These are phyloP conservation scores for Delphinella strobiligena DNA, from an alignment of 2,329 filamentous ascomycete genomes.

Conservation along the genomic window DNA sequence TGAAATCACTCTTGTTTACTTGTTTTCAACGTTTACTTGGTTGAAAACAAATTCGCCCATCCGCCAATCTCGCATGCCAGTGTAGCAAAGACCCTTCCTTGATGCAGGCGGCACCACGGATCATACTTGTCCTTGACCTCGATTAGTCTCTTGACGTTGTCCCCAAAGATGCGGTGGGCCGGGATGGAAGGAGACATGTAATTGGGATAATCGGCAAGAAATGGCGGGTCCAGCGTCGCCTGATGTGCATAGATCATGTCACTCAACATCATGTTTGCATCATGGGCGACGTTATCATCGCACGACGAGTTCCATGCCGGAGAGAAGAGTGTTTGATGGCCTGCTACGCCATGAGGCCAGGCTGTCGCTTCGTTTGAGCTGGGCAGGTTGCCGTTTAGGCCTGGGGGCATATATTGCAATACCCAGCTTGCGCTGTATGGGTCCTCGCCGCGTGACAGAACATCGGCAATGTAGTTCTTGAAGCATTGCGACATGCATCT, in stretches of 20 bases:
- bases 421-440: slow-evolving; percentile 8
- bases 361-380: slow-evolving; percentile 6
- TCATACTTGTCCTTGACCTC: slow-evolving; percentile 11
- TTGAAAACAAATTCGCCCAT: slow-evolving; percentile 9
- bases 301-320: slow-evolving; percentile 5
- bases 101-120: slow-evolving; percentile 8
- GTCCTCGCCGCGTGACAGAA: slow-evolving; percentile 2
- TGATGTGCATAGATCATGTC: slow-evolving; percentile 7
- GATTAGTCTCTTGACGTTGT: slow-evolving; percentile 9
- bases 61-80: slow-evolving; percentile 4
- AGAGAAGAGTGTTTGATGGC: slow-evolving; percentile 9
- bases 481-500: slow-evolving; percentile 2
- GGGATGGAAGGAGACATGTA: slow-evolving; percentile 9
- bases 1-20: too few species aligned
- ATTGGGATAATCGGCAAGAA: slow-evolving; percentile 10
- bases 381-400: slow-evolving; percentile 6
- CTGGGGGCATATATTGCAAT: slow-evolving; percentile 10
- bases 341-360: slow-evolving; percentile 7
- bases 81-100: slow-evolving; percentile 10
- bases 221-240: neutral
- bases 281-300: slow-evolving; percentile 4
- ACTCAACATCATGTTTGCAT: slow-evolving; percentile 1
- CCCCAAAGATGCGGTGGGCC: slow-evolving; percentile 5
- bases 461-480: slow-evolving; percentile 5
- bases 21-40: too few species aligned